A percentile compares a stretch with the other conserved stretches of the same genome.
phyloP scores from a whole-genome alignment of 2,329 filamentous ascomycete genomes.

The Neofusicoccum umdonicola region DNA sequence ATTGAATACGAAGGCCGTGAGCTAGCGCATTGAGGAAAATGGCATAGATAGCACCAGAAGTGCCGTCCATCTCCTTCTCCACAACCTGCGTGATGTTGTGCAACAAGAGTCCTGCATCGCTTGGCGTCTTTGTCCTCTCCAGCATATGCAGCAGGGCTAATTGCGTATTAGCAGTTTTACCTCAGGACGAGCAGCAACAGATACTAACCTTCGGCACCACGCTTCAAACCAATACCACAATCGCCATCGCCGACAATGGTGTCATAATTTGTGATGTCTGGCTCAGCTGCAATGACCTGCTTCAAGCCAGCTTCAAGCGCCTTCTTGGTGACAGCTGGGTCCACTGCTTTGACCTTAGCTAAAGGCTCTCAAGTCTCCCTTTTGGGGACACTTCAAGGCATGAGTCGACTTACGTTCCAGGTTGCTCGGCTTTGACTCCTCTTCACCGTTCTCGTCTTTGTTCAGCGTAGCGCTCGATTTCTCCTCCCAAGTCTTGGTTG shows the following conservation, averaged over 20 bases:
- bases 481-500: conserved; percentile 58
- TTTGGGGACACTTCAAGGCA: not conserved
- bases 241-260: conserved; percentile 89
- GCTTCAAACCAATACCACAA: conserved; percentile 81
- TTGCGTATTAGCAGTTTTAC: not conserved
- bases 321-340: conserved; percentile 51
- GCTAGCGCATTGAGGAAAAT: conserved; percentile 89
- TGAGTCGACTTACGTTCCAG: conserved; percentile 44
- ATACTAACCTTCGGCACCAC: conserved; percentile 69
- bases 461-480: conserved; percentile 42
- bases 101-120: conserved; percentile 60
- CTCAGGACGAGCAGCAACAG: not conserved
- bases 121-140: conserved; percentile 43
- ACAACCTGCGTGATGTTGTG: conserved; percentile 62
- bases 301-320: conserved; percentile 58
- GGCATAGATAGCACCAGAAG: conserved; percentile 73
- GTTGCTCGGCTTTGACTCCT: conserved; percentile 52
- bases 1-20: conserved; percentile 60
- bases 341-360: conserved; percentile 39
- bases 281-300: conserved; percentile 62
- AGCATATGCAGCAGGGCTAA: conserved; percentile 44
- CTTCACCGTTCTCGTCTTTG: conserved; percentile 40
- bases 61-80: conserved; percentile 71
- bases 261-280: conserved; percentile 65
- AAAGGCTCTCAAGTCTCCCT: not conserved